Percentiles rank a stretch among this genome's conserved stretches.
phyloP scores from a whole-genome alignment of 345 rosid species.

The Cardamine chenopodiifolia region DNA sequence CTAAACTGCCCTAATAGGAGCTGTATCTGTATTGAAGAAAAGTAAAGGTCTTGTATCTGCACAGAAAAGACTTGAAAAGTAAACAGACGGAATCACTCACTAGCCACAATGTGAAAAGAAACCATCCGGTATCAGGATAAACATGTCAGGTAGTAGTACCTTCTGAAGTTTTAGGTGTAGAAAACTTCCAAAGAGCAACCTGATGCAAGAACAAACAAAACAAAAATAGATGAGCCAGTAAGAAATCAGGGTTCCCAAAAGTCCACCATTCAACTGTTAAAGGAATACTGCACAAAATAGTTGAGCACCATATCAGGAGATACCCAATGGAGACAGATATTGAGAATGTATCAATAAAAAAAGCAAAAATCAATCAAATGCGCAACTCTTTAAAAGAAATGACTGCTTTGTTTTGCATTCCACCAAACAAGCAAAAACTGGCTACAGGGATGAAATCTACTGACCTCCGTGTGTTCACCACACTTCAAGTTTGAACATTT shows the following conservation, averaged over 20 bases:
- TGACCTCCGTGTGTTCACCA: slow-evolving; percentile 74
- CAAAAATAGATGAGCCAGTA: slow-evolving; percentile 58
- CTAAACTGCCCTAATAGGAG: slow-evolving; percentile 72
- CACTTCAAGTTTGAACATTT: slow-evolving; percentile 65
- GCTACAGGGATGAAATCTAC: slow-evolving; percentile 9
- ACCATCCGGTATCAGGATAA: slow-evolving; percentile 14
- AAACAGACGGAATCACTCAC: slow-evolving; percentile 17
- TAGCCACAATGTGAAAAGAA: slow-evolving; percentile 14
- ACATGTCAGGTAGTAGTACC: slow-evolving; percentile 50
- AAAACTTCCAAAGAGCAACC: slow-evolving; percentile 98
- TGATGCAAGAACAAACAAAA: slow-evolving; percentile 40
- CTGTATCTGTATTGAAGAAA: slow-evolving; percentile 81
- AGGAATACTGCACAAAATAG: slow-evolving; percentile 63
- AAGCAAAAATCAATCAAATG: background rate
- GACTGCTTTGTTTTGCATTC: background rate
- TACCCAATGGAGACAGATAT: slow-evolving; percentile 13
- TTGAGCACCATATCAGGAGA: slow-evolving; percentile 35
- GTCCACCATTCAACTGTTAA: slow-evolving; percentile 90
- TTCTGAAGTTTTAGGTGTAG: slow-evolving; percentile 49
- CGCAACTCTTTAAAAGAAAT: background rate
- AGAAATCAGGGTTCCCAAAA: slow-evolving; percentile 60
- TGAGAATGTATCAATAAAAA: background rate
- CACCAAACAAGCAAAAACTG: slow-evolving; percentile 2
- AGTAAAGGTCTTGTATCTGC: slow-evolving; percentile 91
- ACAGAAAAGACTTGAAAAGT: slow-evolving; percentile 29